phyloP scores from a whole-genome alignment of 192 early-diverging fungal genomes.

The Coemansia asiatica region DNA sequence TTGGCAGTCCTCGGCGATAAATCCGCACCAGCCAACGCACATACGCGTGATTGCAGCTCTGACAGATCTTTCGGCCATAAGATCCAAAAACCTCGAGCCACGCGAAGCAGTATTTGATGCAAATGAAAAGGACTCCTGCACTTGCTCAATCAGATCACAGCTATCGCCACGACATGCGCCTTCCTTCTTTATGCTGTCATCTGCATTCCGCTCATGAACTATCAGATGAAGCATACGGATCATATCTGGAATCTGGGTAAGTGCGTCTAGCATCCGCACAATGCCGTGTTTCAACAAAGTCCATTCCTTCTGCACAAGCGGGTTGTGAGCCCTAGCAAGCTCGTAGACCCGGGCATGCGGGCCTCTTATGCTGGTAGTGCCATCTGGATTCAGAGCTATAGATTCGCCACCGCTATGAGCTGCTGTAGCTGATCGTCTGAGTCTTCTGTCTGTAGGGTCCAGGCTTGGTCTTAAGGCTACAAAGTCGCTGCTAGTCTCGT shows the following conservation, averaged over 20 bases:
- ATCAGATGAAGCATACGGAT: conserved; percentile 47
- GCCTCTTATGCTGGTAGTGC: background rate
- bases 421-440: conserved; percentile 9
- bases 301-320: conserved; percentile 44
- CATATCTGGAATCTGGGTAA: conserved; percentile 52
- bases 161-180: conserved; percentile 24
- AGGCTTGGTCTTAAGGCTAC: conserved; percentile 34
- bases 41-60: conserved; percentile 69
- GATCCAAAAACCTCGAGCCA: conserved; percentile 61
- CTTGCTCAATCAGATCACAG: conserved; percentile 47
- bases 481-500: conserved; percentile 24
- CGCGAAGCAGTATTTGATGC: conserved; percentile 63
- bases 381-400: background rate
- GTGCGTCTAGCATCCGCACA: conserved; percentile 44
- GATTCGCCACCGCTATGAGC: conserved; percentile 12
- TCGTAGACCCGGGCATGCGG: conserved; percentile 33
- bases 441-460: conserved; percentile 25
- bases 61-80: conserved; percentile 59
- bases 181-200: conserved; percentile 9
- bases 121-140: conserved; percentile 53
- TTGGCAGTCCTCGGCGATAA: conserved; percentile 79
- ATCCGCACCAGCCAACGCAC: conserved; percentile 85
- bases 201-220: conserved; percentile 35
- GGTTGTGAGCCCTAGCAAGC: conserved; percentile 45
- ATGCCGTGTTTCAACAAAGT: conserved; percentile 43